Conservation (phyloP, 2,329 filamentous ascomycete species). For the Penicillium fuscoglaucum region DNA sequence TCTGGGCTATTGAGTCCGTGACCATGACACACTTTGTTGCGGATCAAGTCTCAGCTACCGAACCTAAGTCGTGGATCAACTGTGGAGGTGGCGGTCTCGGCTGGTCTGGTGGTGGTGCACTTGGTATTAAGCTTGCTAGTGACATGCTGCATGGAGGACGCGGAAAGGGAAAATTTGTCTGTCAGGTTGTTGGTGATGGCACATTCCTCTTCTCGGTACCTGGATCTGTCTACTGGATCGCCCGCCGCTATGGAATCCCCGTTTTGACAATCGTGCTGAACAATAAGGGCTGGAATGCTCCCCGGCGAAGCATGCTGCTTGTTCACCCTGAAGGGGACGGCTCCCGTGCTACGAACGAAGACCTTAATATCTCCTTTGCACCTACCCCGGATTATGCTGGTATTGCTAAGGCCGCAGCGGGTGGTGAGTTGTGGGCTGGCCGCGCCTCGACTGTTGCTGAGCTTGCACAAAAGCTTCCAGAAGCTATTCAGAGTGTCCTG, state of each 20-base stretch:
- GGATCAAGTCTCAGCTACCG: conserved; percentile 68
- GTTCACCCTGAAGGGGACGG: conserved; percentile 66
- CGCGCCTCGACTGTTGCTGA: conserved; percentile 59
- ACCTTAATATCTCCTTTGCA: conserved; percentile 66
- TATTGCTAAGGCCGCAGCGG: conserved; percentile 66
- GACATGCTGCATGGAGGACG: conserved; percentile 52
- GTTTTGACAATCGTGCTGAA: conserved; percentile 67
- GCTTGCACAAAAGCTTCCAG: conserved; percentile 54
- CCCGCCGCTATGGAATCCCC: conserved; percentile 64
- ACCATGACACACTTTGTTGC: conserved; percentile 67
- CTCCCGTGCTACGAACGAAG: conserved; percentile 61
- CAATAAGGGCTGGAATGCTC: conserved; percentile 72
- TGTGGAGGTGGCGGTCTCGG: conserved; percentile 78
- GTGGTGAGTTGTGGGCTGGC: conserved; percentile 62
- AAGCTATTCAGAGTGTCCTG: conserved; percentile 61
- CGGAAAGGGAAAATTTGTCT: conserved; percentile 60
- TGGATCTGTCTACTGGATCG: conserved; percentile 68
- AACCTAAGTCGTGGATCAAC: conserved; percentile 75
- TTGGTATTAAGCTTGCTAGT: conserved; percentile 74
- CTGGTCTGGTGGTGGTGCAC: conserved; percentile 73
- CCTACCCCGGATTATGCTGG: conserved; percentile 67
- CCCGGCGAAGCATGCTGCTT: conserved; percentile 59
- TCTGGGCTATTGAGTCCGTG: conserved; percentile 76
- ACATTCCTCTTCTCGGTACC: conserved; percentile 67
- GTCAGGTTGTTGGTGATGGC: conserved; percentile 67